Evolutionary conservation across 1,284 basidiomycete genomes (phyloP), one percentile per base, ranked within the genome.

Genomic region (Apiotrichum porosum): DNA sequence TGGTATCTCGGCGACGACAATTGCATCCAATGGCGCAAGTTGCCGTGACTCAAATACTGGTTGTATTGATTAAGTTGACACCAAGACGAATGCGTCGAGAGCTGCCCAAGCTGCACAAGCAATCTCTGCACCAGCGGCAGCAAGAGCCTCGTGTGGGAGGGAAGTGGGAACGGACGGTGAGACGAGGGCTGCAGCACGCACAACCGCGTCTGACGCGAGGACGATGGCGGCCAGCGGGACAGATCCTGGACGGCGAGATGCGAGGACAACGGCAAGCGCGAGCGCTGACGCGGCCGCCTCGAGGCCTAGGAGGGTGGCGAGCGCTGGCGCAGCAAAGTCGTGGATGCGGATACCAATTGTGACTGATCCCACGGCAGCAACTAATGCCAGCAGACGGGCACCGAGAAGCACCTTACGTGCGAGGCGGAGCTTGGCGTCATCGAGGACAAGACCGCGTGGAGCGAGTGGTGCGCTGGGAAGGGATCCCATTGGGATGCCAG

Each of bases 81-180:
- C 41, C 4, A 52, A 24, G 2, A 52, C 44, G 13, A 47, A n/a
- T 6, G 31, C 35, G 21, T 52, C 50, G 10, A 45, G 40, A 9
- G 24, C 39, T 5, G 50, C 42, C 50, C 50, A 52, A 6, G 44
- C 44, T 5, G 37, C 34, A 23, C 50, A 52, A 9, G 32, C 34
- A 3, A 44, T 28, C 19, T 51, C 49, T 3, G 45, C 33, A 14
- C 33, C 38, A 15, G 37, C 30, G 17, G 38, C 33, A 32, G 31
- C 21, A 19, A 40, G 45, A 14, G 39, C 18, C 19, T 33, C 38
- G 33, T 35, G 24, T 2, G 45, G 38, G 4, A 41, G 37, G 12
- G 38, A 36, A 2, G 32, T 9, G 33, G 33, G 44, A 23, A 47
- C 23, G 18, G 39, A 17, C 4, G 39, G 40, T 1, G 51, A 37